Conservation (phyloP, 2,329 filamentous ascomycete genomes). For the Acephala macrosclerotiorum region DNA sequence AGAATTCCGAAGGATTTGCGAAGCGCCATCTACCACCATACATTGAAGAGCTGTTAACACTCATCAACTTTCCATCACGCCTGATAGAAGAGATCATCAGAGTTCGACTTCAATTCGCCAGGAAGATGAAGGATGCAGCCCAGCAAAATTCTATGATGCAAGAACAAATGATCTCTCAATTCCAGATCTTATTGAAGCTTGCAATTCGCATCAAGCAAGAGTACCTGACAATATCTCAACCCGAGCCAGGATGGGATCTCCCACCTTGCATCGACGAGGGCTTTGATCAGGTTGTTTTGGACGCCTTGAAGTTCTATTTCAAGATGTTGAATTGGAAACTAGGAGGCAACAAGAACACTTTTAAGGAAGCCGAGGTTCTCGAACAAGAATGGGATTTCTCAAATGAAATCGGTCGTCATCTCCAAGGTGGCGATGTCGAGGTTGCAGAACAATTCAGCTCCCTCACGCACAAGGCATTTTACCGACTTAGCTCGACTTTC, state of each 20-base stretch:
- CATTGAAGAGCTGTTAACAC: slow-evolving; percentile 91
- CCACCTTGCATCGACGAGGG: slow-evolving; percentile 97
- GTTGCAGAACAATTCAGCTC: slow-evolving; percentile 97
- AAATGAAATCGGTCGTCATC: slow-evolving; percentile 87
- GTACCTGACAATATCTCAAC: slow-evolving; percentile 82
- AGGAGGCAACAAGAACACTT: slow-evolving; percentile 97
- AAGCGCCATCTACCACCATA: slow-evolving; percentile 93
- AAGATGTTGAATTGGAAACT: slow-evolving; percentile 98
- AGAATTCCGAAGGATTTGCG: slow-evolving; percentile 83
- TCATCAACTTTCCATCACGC: slow-evolving; percentile 97
- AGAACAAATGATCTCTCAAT: slow-evolving; percentile 97
- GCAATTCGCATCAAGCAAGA: slow-evolving; percentile 93
- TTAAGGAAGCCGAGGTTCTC: slow-evolving; percentile 96
- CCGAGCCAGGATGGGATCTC: slow-evolving; percentile 92
- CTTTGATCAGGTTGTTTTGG: slow-evolving; percentile 90
- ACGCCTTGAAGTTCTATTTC: slow-evolving; percentile 97
- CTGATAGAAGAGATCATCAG: slow-evolving; percentile 97
- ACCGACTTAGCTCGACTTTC: slow-evolving; percentile 87
- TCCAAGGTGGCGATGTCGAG: slow-evolving; percentile 94
- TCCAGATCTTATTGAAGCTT: slow-evolving; percentile 90
- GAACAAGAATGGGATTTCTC: slow-evolving; percentile 99
- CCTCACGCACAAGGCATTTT: slow-evolving; percentile 90
- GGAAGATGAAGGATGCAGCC: slow-evolving; percentile 93
- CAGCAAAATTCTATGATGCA: slow-evolving; percentile 94
- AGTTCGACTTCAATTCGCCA: slow-evolving; percentile 88